phyloP scores from a whole-genome alignment of 2,329 filamentous ascomycete species.

The Sporothrix humicola region DNA sequence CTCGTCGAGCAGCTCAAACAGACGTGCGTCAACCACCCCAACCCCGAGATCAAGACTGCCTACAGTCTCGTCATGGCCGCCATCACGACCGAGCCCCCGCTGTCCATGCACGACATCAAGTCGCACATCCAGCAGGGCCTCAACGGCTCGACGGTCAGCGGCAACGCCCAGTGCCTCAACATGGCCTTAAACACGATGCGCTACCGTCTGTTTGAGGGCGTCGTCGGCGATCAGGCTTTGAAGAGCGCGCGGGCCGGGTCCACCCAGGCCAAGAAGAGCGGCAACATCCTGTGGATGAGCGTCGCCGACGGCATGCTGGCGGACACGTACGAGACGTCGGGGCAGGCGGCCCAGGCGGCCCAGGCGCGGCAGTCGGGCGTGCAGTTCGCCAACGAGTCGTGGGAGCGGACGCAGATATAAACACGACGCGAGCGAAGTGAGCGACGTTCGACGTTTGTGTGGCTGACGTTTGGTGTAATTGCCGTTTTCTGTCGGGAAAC shows the following conservation, averaged over 20 bases:
- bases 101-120: constrained; percentile 77
- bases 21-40: constrained; percentile 71
- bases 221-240: constrained; percentile 79
- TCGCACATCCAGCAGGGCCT: constrained; percentile 76
- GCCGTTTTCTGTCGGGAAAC: neutral
- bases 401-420: constrained; percentile 42
- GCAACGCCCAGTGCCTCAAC: constrained; percentile 80
- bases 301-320: constrained; percentile 80
- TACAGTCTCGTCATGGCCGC: constrained; percentile 78
- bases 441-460: neutral
- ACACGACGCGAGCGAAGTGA: neutral
- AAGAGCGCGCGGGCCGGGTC: constrained; percentile 75
- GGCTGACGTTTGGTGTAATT: too few species aligned
- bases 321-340: constrained; percentile 75
- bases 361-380: constrained; percentile 51
- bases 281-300: constrained; percentile 77
- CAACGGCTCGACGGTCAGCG: constrained; percentile 68
- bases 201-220: constrained; percentile 77
- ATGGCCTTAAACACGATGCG: constrained; percentile 88
- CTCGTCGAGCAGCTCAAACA: constrained; percentile 70
- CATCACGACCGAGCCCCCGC: constrained; percentile 64
- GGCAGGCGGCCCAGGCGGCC: constrained; percentile 51
- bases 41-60: constrained; percentile 76
- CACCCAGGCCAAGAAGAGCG: constrained; percentile 70
- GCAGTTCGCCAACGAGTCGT: constrained; percentile 52